Evolutionary conservation across 2,329 filamentous ascomycete genomes (phyloP), one percentile per base, ranked within the genome.

Genomic region (Microdochium trichocladiopsis): DNA sequence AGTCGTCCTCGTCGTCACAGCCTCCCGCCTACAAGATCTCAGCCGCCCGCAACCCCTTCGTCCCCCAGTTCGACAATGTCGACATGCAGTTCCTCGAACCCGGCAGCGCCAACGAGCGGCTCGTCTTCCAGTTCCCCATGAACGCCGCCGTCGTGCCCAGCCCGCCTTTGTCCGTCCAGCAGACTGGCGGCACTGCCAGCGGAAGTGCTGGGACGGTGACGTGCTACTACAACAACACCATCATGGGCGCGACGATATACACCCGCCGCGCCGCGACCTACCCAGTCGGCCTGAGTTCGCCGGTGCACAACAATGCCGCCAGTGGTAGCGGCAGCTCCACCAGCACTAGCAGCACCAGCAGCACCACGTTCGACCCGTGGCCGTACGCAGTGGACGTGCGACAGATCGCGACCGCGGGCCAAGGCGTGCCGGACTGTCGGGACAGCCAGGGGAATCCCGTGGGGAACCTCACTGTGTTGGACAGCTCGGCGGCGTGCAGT

Each of bases 151-250:
- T 84, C 16, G 72, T 74, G 2, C 78, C 83, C 3, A 66, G 67
- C 1, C 65, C 66, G 6, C 63, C 69, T 22, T 59, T 81, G 3
- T 72, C 74, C 0, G 57, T 59, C 4, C 63, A n/a, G 61, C 75
- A 73, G 55, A 65, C 69, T 14, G 33, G 33, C 33, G 18, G 18
- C 33, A 37, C 12, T n/a, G 33, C 33, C 33, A n/a, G n/a, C n/a
- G n/a, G n/a, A n/a, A 14, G 28, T 14, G 28, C 14, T 31, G 28
- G 28, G 8, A 71, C 72, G 2, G 72, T 78, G 1, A 74, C 72
- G 43, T 88, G 85, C 67, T 78, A 72, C 54, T 88, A 79, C 67
- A 75, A 77, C 51, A 65, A 70, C 25, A 85, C 82, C 1, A 70
- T 66, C 1, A 73, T 87, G 56, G 68, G 75, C 24, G 84, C 75